phyloP scores from a whole-genome alignment of 75 land plant genomes.

The Sequoiadendron giganteum region DNA sequence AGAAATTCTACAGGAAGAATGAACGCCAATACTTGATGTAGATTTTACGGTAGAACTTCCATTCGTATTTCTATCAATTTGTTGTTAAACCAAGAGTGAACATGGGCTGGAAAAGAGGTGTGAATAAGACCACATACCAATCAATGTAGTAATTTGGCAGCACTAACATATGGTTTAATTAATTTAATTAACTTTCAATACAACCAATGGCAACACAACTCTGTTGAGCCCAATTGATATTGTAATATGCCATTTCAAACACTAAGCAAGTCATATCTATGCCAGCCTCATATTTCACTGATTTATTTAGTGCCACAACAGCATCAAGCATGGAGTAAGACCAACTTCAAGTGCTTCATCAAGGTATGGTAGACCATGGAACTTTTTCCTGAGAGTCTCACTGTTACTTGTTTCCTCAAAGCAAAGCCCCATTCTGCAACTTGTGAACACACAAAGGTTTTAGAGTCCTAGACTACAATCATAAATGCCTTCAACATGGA shows the following conservation, averaged over 20 bases:
- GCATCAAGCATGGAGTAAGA: neutral
- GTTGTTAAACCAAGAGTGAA: neutral
- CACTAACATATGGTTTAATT: neutral
- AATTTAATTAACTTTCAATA: neutral
- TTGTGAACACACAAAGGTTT: neutral
- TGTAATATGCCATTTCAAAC: neutral
- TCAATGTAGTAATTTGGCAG: neutral
- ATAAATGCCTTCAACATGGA: neutral
- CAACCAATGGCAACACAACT: neutral
- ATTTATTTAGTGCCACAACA: neutral
- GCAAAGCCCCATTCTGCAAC: neutral
- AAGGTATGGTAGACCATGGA: neutral
- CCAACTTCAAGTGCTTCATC: neutral
- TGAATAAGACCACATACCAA: neutral
- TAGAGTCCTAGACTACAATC: neutral
- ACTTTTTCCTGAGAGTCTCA: neutral
- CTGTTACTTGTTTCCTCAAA: neutral
- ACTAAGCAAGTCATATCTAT: neutral
- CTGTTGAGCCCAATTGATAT: neutral
- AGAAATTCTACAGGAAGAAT: neutral
- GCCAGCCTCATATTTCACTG: neutral
- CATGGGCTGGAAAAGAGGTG: neutral
- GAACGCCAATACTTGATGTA: neutral
- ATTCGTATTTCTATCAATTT: too few species aligned
- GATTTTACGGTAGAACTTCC: neutral